Base-by-base conservation (phyloP, 345 rosid genomes). In the Dipteronia dyeriana region DNA sequence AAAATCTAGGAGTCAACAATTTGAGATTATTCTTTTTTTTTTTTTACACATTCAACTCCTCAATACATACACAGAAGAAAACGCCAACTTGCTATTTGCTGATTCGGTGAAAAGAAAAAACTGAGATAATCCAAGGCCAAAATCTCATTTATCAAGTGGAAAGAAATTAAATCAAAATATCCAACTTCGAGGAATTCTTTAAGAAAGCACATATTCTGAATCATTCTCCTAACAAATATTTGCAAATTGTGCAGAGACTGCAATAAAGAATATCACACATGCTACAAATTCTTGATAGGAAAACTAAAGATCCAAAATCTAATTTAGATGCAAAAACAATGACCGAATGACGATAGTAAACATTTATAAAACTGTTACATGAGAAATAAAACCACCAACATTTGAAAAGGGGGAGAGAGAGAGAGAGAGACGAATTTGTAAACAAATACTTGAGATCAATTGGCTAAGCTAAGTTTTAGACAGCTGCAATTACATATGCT, bases 151-250 rank as follows among this genome's bases (percentile, higher is more conserved):
- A 54, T 56, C 17, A 5, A 56, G 39, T 47, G 29, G 26, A 71
- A 38, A 9, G 12, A 31, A 53, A 56, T n/a, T 34, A 71, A 31
- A 56, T 31, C 49, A 56, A 54, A 56, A 31, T 34, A 29, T 56
- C 45, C 74, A 19, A 68, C 71, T n/a, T 5, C 19, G 11, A 64
- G 43, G 12, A 64, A 20, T 45, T 68, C 23, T 9, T 45, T 11
- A 56, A 41, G 56, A 43, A 68, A 68, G 70, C 25, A 41, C 47
- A 34, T 67, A n/a, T 38, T n/a, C n/a, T n/a, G n/a, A n/a, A n/a
- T n/a, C n/a, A n/a, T n/a, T n/a, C 14, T n/a, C 47, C 26, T 3
- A 39, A 19, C 23, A 67, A 38, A 67, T 63, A 29, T 65, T 39
- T n/a, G 8, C 26, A 39, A n/a, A 9, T 9, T 13, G 14, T n/a